Percentiles rank a stretch among this genome's conserved stretches.
These are phyloP conservation scores for Hamigera avellanea DNA, from an alignment of 495 filamentous ascomycete species.

Conservation along the genomic window DNA sequence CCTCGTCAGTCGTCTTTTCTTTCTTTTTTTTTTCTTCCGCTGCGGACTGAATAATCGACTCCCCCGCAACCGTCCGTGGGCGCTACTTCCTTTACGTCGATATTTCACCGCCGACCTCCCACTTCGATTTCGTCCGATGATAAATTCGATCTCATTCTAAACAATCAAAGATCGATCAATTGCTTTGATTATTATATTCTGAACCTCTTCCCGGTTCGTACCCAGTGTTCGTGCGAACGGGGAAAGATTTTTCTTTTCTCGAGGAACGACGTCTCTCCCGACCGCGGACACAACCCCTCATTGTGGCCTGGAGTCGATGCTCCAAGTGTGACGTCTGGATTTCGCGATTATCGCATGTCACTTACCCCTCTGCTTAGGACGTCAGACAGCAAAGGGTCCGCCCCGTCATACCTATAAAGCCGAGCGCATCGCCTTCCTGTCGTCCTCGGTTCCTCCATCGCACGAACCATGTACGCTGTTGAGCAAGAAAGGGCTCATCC, in stretches of 20 bases:
- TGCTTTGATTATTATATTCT: no score
- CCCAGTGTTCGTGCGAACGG: no score
- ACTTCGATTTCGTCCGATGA: no score
- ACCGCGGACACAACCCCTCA: slow-evolving; percentile 4
- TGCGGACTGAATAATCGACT: no score
- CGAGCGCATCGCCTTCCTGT: slow-evolving; percentile 6
- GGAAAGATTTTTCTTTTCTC: no score
- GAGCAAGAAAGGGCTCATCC: slow-evolving; percentile 32
- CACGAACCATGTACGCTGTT: slow-evolving; percentile 31
- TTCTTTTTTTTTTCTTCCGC: no score
- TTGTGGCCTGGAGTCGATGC: slow-evolving; percentile 16
- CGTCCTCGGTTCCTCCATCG: slow-evolving; percentile 16
- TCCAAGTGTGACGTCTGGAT: slow-evolving; percentile 22
- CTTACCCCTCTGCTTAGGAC: slow-evolving; percentile 1
- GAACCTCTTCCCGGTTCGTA: no score
- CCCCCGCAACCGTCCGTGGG: background rate
- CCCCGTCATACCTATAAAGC: slow-evolving; percentile 8
- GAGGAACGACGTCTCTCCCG: background rate
- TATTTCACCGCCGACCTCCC: background rate
- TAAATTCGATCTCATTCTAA: no score
- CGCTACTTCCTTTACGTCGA: background rate
- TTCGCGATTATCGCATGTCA: slow-evolving; percentile 19
- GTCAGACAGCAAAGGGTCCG: background rate
- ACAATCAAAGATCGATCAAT: no score
- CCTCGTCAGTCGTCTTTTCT: no score